Evolutionary conservation across 2,329 filamentous ascomycete species (phyloP).

Genomic region (Zasmidium angulare): DNA sequence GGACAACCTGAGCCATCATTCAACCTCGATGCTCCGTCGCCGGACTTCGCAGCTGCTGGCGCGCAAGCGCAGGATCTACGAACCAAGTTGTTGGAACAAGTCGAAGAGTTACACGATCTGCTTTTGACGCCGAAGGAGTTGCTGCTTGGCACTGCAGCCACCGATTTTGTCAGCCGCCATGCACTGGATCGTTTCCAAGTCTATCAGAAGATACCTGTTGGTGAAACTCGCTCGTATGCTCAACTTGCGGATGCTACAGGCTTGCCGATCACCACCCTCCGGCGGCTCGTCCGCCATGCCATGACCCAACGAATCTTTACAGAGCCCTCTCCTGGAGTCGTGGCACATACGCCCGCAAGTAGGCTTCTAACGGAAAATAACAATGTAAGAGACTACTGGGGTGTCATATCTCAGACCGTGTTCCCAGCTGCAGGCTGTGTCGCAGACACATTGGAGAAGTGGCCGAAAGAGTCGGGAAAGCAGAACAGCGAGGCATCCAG

Average conservation of each 20-base stretch:
- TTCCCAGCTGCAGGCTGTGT: neutral
- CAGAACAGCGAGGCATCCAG: neutral
- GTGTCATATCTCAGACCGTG: neutral
- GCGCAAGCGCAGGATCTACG: neutral
- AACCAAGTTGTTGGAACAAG: neutral
- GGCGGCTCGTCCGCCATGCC: slow-evolving; percentile 6
- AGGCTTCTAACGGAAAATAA: neutral
- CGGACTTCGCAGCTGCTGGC: neutral
- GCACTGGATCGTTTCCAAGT: slow-evolving; percentile 3
- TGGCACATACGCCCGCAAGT: slow-evolving; percentile 6
- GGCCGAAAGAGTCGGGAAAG: slow-evolving; percentile 2
- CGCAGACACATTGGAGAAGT: slow-evolving; percentile 3
- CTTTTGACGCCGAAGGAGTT: slow-evolving; percentile 3
- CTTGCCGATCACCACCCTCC: neutral
- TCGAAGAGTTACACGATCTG: slow-evolving; percentile 4
- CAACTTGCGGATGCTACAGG: slow-evolving; percentile 2
- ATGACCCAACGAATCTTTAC: slow-evolving; percentile 8
- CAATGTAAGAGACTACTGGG: neutral
- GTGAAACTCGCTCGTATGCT: neutral
- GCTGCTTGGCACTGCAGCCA: neutral
- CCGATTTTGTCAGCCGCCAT: slow-evolving; percentile 4
- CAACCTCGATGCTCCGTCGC: neutral
- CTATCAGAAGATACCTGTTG: slow-evolving; percentile 6
- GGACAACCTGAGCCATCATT: slow-evolving; percentile 4
- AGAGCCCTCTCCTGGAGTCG: neutral